Conservation (phyloP, 176 grass and related monocot species). For the Areca catechu region DNA sequence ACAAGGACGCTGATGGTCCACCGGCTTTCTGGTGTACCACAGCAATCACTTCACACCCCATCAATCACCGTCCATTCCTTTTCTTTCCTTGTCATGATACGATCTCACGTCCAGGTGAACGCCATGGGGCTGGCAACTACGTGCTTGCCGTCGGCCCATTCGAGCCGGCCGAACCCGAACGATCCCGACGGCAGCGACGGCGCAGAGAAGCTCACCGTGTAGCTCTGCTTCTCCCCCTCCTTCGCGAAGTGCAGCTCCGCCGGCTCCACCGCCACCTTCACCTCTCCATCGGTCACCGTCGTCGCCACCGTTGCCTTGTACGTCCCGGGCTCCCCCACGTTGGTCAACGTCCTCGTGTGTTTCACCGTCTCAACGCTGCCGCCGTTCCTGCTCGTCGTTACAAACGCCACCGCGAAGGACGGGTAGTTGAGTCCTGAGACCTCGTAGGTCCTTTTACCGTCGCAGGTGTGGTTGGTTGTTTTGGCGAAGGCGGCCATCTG, state of each 20-base stretch:
- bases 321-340: conserved; percentile 43
- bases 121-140: conserved; percentile 62
- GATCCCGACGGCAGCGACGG: conserved; percentile 53
- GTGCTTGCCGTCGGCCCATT: conserved; percentile 86
- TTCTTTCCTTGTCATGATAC: no score
- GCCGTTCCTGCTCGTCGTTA: conserved; percentile 37
- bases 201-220: conserved; percentile 58
- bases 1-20: no score
- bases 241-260: conserved; percentile 47
- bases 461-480: conserved; percentile 27
- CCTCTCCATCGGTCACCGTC: conserved; percentile 12
- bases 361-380: conserved; percentile 23
- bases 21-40: no score
- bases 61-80: no score
- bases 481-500: conserved; percentile 64
- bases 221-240: conserved; percentile 65
- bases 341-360: conserved; percentile 68
- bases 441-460: conserved; percentile 36
- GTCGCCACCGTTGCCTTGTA: conserved; percentile 48
- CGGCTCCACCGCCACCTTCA: conserved; percentile 44
- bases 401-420: conserved; percentile 58
- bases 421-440: conserved; percentile 70
- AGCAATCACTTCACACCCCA: no score
- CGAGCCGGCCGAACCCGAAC: conserved; percentile 49
- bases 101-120: conserved; percentile 44